phyloP scores from a whole-genome alignment of 2,329 filamentous ascomycete species.

The Cercospora janseana region DNA sequence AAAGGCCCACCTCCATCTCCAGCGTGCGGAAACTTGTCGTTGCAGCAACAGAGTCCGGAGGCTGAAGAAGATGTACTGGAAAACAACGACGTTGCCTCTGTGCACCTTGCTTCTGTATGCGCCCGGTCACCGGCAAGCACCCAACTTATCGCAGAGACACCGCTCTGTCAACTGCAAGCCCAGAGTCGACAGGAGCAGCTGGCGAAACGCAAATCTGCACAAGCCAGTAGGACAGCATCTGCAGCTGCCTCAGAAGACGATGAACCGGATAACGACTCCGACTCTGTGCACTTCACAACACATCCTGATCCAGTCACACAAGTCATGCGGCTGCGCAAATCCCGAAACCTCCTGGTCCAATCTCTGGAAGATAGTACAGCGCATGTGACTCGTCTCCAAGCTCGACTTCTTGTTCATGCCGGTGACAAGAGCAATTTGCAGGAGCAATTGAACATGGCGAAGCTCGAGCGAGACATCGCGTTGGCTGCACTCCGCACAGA shows the following conservation, averaged over 20 bases:
- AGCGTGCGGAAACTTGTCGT: neutral
- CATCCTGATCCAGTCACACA: neutral
- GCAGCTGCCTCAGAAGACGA: neutral
- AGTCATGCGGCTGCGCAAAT: conserved; percentile 3
- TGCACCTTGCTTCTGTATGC: neutral
- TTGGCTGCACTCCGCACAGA: neutral
- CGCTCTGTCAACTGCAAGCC: neutral
- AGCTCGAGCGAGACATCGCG: neutral
- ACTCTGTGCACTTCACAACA: neutral
- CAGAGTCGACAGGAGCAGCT: neutral
- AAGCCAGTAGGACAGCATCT: neutral
- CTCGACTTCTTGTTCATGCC: neutral
- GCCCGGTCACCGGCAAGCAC: conserved; percentile 11
- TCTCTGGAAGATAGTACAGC: conserved; percentile 12
- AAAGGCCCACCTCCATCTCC: neutral
- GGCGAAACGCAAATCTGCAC: neutral
- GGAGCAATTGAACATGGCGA: neutral
- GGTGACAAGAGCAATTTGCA: neutral
- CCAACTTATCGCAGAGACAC: conserved; percentile 12
- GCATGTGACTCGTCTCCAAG: conserved; percentile 8
- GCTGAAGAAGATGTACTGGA: neutral
- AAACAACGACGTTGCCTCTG: neutral
- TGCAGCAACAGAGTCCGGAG: neutral
- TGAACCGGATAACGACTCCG: neutral
- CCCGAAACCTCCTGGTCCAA: conserved; percentile 1